A percentile compares a stretch with the other conserved stretches of the same genome.
These are phyloP conservation scores for Aspergillus transmontanensis DNA, from an alignment of 2,329 filamentous ascomycete genomes.

Conservation along the genomic window DNA sequence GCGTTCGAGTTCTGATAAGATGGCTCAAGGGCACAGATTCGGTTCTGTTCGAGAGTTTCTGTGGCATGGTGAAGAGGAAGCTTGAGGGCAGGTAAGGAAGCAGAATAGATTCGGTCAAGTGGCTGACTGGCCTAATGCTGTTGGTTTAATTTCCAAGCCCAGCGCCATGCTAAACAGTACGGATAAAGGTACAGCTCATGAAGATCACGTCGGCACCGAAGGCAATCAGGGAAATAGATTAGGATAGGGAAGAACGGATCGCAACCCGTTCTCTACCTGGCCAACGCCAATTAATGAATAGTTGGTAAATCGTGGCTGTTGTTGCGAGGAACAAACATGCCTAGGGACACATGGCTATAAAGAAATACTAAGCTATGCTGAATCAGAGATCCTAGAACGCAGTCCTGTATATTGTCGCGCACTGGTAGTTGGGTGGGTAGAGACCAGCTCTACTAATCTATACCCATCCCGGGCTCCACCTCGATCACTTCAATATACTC, in stretches of 20 bases:
- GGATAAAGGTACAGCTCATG: neutral
- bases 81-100: slow-evolving; percentile 28
- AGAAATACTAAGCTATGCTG: too few species aligned
- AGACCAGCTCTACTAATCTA: too few species aligned
- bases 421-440: too few species aligned
- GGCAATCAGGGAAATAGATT: neutral
- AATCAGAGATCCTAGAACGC: too few species aligned
- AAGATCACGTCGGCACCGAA: neutral
- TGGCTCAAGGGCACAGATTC: slow-evolving; percentile 78
- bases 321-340: too few species aligned
- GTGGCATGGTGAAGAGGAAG: slow-evolving; percentile 71
- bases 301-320: too few species aligned
- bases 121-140: neutral
- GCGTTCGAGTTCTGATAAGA: slow-evolving; percentile 57
- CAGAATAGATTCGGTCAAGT: neutral
- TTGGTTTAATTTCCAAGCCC: neutral
- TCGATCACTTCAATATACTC: too few species aligned
- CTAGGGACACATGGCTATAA: too few species aligned
- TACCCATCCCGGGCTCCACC: too few species aligned
- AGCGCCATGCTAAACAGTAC: too few species aligned
- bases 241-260: neutral
- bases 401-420: too few species aligned
- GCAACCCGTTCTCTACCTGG: neutral
- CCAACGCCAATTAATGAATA: too few species aligned
- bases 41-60: slow-evolving; percentile 82